Percentiles rank a stretch among this genome's conserved stretches.
phyloP scores from a whole-genome alignment of 225 moss, liverwort and hornwort species.

The Polytrichum commune region DNA sequence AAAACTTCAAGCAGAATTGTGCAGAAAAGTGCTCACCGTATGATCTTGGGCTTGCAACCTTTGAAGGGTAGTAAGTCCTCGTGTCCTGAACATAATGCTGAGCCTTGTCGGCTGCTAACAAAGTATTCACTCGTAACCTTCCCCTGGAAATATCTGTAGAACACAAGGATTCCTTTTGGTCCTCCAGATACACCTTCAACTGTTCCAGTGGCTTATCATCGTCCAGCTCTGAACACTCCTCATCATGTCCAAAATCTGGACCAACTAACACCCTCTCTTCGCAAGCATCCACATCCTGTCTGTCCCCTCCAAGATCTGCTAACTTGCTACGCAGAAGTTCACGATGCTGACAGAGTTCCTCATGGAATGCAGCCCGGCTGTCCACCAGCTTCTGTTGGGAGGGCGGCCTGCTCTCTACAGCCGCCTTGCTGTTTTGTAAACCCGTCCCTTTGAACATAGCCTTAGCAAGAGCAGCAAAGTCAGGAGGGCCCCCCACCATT shows the following conservation, averaged over 20 bases:
- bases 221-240: constrained; percentile 36
- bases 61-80: not conserved
- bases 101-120: not conserved
- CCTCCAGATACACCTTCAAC: constrained; percentile 27
- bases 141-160: constrained; percentile 32
- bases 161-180: constrained; percentile 31
- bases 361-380: constrained; percentile 52
- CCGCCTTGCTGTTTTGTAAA: too few relatives aligned
- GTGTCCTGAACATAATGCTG: not conserved
- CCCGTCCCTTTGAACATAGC: constrained; percentile 39
- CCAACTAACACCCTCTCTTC: constrained; percentile 63
- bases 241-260: constrained; percentile 74
- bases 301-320: constrained; percentile 64
- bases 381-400: constrained; percentile 74
- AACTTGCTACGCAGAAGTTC: constrained; percentile 61
- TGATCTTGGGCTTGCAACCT: constrained; percentile 5
- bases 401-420: constrained; percentile 40
- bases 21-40: not conserved
- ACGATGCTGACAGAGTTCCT: constrained; percentile 67
- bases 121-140: not conserved
- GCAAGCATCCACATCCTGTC: constrained; percentile 33
- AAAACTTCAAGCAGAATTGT: too few relatives aligned
- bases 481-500: constrained; percentile 13
- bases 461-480: constrained; percentile 51
- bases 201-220: constrained; percentile 41